Conservation (phyloP, 352 stramenopile genomes). For the Phytophthora sp. region DNA sequence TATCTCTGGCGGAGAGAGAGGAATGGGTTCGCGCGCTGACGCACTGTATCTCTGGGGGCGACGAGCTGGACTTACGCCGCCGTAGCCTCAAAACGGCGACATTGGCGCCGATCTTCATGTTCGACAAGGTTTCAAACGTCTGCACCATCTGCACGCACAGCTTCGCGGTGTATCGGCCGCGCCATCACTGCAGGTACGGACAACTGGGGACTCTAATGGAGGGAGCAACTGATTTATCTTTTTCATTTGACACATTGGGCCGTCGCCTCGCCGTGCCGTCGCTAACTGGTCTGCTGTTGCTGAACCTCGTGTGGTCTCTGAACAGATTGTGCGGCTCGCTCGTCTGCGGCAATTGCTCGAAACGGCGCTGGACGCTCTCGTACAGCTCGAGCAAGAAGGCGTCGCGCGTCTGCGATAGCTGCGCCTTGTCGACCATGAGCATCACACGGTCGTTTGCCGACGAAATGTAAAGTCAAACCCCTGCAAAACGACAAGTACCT, state of each 20-base stretch:
- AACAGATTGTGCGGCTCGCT: constrained; percentile 79
- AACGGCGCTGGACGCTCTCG: constrained; percentile 74
- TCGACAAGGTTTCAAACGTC: constrained; percentile 86
- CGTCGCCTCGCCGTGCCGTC: constrained; percentile 15
- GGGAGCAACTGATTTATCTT: constrained; percentile 7
- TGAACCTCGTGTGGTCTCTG: constrained; percentile 17
- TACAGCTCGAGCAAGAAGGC: constrained; percentile 84
- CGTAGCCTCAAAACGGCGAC: constrained; percentile 75
- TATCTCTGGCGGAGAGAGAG: constrained; percentile 66
- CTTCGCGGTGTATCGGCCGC: constrained; percentile 83
- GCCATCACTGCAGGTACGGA: constrained; percentile 82
- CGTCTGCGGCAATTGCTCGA: constrained; percentile 86
- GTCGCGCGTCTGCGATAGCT: constrained; percentile 79
- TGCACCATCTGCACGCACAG: constrained; percentile 86
- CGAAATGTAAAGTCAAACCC: constrained; percentile 26
- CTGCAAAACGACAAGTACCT: constrained; percentile 9
- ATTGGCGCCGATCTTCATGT: constrained; percentile 88
- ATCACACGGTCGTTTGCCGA: constrained; percentile 42
- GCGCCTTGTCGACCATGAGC: constrained; percentile 53
- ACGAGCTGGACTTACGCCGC: constrained; percentile 63
- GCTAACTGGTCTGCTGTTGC: constrained; percentile 35
- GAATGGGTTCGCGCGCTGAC: constrained; percentile 84
- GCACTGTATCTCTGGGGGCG: constrained; percentile 74
- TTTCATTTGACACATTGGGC: constrained; percentile 22
- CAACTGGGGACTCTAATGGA: neutral